phyloP scores from a whole-genome alignment of 768 basidiomycete species.

The Serpula lacrymans region DNA sequence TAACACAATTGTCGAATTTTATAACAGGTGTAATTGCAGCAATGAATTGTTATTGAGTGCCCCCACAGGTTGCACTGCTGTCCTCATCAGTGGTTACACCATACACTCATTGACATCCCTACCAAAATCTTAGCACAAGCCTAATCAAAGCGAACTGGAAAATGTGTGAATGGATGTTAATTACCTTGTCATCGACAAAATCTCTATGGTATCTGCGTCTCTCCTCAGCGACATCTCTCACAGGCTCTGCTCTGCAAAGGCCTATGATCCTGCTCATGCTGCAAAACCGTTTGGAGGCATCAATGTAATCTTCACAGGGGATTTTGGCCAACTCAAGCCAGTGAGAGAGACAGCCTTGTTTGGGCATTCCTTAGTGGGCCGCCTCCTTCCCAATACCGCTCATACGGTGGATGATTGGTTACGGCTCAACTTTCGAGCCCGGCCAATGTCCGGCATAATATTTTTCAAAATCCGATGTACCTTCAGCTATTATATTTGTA shows the following conservation, averaged over 20 bases:
- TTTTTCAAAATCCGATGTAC: too few species aligned
- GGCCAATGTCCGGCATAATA: too few species aligned
- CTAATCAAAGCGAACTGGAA: constrained; percentile 2
- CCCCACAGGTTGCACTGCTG: constrained; percentile 27
- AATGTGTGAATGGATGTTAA: constrained; percentile 13
- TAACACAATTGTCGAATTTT: constrained; percentile 15
- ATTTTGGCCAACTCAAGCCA: constrained; percentile 26
- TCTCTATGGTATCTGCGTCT: constrained; percentile 15
- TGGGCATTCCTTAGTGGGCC: constrained; percentile 6
- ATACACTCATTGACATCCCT: constrained; percentile 23
- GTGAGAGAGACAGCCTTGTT: constrained; percentile 17
- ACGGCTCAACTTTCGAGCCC: too few species aligned
- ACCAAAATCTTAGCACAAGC: constrained; percentile 7
- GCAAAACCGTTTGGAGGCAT: constrained; percentile 25
- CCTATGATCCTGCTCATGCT: not conserved
- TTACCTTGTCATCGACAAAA: constrained; percentile 18
- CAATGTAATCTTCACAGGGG: constrained; percentile 29
- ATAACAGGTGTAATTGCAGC: constrained; percentile 1
- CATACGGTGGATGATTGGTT: too few species aligned
- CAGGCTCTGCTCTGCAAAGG: constrained; percentile 17
- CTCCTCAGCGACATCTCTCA: constrained; percentile 20
- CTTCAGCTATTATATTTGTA: too few species aligned
- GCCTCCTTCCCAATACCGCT: too few species aligned
- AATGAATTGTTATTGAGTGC: constrained; percentile 17
- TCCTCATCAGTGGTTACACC: constrained; percentile 24